phyloP scores from a whole-genome alignment of 2,329 filamentous ascomycete species.

The Trichothecium sympodiale region DNA sequence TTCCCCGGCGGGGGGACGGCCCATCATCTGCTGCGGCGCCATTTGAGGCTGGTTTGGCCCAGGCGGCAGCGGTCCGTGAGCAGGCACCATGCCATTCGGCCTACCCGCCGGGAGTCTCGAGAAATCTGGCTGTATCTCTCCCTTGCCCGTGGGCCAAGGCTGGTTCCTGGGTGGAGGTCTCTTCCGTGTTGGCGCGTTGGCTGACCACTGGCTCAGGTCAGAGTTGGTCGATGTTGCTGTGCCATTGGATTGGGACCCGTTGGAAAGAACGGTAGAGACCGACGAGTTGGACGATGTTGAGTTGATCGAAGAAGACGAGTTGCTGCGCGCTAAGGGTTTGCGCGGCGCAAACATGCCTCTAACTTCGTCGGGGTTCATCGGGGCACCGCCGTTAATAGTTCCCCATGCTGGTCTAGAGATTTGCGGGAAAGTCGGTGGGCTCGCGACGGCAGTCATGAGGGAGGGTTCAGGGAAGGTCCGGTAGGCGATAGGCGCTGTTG shows the following conservation, averaged over 20 bases:
- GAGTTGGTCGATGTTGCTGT: slow-evolving; percentile 33
- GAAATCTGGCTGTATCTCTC: slow-evolving; percentile 36
- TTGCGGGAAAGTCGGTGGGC: slow-evolving; percentile 50
- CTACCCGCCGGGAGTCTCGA: slow-evolving; percentile 31
- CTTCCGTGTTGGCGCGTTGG: slow-evolving; percentile 37
- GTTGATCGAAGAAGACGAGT: slow-evolving; percentile 77
- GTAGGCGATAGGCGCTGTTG: slow-evolving; percentile 4
- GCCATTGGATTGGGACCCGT: slow-evolving; percentile 52
- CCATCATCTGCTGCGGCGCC: slow-evolving; percentile 35
- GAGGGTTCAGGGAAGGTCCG: slow-evolving; percentile 12
- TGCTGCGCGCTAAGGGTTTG: slow-evolving; percentile 76
- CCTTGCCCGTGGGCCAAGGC: slow-evolving; percentile 37
- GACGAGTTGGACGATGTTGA: slow-evolving; percentile 46
- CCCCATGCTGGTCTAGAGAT: slow-evolving; percentile 56
- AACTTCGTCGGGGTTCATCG: slow-evolving; percentile 75
- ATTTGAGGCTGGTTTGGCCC: slow-evolving; percentile 16
- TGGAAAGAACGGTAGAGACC: slow-evolving; percentile 51
- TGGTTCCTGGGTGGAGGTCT: slow-evolving; percentile 34
- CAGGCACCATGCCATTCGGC: slow-evolving; percentile 27
- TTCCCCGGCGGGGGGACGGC: slow-evolving; percentile 48
- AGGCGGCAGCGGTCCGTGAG: slow-evolving; percentile 20
- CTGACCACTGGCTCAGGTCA: slow-evolving; percentile 40
- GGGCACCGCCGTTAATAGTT: slow-evolving; percentile 45
- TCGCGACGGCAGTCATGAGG: slow-evolving; percentile 60
- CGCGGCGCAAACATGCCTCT: slow-evolving; percentile 83